Evolutionary conservation across 2,329 filamentous ascomycete genomes (phyloP).

Genomic region (Lithohypha guttulata): DNA sequence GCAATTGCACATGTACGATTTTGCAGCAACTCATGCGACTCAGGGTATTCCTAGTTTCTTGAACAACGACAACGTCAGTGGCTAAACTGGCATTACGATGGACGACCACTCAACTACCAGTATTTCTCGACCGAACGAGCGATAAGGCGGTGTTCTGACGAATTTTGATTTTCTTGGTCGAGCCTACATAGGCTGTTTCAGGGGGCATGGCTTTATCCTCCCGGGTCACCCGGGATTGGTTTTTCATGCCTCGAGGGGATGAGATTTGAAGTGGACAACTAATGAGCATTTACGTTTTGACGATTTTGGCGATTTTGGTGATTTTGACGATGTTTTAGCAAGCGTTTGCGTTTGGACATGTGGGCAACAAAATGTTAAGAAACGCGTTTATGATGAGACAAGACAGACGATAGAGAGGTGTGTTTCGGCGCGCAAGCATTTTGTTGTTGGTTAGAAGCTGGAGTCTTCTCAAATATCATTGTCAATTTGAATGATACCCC

Average conservation of each 20-base stretch:
- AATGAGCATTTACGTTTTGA: slow-evolving; percentile 13
- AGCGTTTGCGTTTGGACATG: slow-evolving; percentile 15
- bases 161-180: slow-evolving; percentile 5
- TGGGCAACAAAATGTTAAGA: too few species aligned
- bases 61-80: background rate
- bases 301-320: slow-evolving; percentile 10
- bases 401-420: too few species aligned
- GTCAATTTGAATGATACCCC: too few species aligned
- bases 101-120: too few species aligned
- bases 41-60: background rate
- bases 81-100: too few species aligned
- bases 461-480: too few species aligned
- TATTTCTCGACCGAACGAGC: background rate
- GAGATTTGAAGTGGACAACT: background rate
- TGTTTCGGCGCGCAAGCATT: too few species aligned
- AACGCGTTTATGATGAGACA: too few species aligned
- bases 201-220: slow-evolving; percentile 37
- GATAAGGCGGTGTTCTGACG: slow-evolving; percentile 7
- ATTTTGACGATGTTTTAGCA: slow-evolving; percentile 15
- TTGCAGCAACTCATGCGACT: background rate
- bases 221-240: slow-evolving; percentile 30
- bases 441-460: too few species aligned
- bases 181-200: slow-evolving; percentile 26
- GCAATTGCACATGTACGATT: slow-evolving; percentile 1
- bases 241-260: slow-evolving; percentile 29